These are phyloP conservation scores for Trichocladium uniseriatum DNA, from an alignment of 495 filamentous ascomycete genomes.

Conservation along the genomic window DNA sequence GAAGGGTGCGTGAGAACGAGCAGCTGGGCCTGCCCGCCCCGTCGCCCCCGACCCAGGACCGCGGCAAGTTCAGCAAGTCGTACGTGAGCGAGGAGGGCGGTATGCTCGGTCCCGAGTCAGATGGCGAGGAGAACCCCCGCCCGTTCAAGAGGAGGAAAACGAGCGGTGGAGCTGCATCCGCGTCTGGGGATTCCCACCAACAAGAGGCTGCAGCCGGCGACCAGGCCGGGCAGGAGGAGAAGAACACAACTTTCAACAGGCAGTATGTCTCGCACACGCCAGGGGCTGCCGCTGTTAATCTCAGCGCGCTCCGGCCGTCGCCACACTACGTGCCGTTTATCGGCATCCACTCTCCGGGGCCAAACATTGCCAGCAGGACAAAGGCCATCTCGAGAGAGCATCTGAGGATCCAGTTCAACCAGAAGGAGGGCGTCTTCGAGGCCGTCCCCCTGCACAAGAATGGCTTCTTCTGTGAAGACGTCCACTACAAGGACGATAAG, in stretches of 20 bases:
- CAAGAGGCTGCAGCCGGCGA: constrained; percentile 8
- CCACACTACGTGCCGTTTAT: constrained; percentile 64
- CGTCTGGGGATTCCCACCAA: constrained; percentile 12
- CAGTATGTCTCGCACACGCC: constrained; percentile 44
- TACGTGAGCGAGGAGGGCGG: constrained; percentile 45
- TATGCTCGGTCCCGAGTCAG: constrained; percentile 43
- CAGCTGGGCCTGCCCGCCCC: constrained; percentile 33
- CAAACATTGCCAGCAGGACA: constrained; percentile 47
- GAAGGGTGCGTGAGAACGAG: constrained; percentile 29
- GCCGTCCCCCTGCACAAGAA: constrained; percentile 76
- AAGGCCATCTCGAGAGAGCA: constrained; percentile 81
- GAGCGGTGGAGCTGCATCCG: constrained; percentile 18
- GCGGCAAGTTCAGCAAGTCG: constrained; percentile 42
- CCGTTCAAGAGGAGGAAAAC: constrained; percentile 32
- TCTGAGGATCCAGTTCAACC: constrained; percentile 74
- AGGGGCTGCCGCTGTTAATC: constrained; percentile 41
- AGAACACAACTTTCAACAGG: constrained; percentile 31
- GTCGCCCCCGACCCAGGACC: constrained; percentile 28
- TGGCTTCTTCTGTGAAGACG: constrained; percentile 73
- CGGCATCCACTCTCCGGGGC: constrained; percentile 66
- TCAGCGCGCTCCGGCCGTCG: constrained; percentile 43
- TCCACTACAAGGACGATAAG: constrained; percentile 53
- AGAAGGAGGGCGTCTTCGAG: constrained; percentile 62
- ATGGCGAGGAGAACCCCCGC: constrained; percentile 33
- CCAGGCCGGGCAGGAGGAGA: constrained; percentile 13